A percentile compares a stretch with the other conserved stretches of the same genome.
Evolutionary conservation across 345 rosid genomes (phyloP).

Genomic region (Rhodamnia argentea): DNA sequence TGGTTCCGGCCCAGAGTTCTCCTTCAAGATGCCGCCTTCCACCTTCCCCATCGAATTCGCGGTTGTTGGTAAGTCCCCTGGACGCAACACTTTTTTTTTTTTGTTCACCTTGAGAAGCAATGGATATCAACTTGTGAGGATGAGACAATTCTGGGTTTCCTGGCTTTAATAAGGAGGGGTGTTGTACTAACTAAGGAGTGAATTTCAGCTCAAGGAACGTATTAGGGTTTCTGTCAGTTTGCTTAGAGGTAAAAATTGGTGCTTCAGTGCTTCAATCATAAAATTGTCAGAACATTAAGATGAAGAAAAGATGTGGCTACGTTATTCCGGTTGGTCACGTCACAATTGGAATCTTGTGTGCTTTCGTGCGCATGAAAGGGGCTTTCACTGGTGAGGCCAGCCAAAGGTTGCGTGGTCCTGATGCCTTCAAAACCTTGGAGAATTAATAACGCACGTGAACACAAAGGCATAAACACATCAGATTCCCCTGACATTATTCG

Average conservation of each 20-base stretch:
- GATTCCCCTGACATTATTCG: not conserved
- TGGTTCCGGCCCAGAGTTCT: slow-evolving; percentile 54
- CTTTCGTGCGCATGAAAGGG: not conserved
- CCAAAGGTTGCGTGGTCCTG: not conserved
- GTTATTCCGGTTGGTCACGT: not conserved
- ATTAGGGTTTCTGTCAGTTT: not conserved
- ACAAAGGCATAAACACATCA: not conserved
- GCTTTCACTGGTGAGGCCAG: not conserved
- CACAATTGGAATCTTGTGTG: not conserved
- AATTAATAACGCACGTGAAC: not conserved
- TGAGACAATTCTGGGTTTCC: not conserved
- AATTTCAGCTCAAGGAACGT: not conserved
- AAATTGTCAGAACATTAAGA: not conserved
- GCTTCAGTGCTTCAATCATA: not conserved
- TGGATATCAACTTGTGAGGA: not conserved
- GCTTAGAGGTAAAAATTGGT: not conserved
- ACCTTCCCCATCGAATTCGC: slow-evolving; percentile 62
- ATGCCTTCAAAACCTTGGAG: not conserved
- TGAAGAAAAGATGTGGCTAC: not conserved
- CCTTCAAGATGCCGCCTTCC: slow-evolving; percentile 72
- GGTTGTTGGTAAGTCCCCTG: slow-evolving; percentile 42
- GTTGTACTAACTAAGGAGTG: not conserved
- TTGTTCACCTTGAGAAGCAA: not conserved
- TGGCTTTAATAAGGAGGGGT: not conserved
- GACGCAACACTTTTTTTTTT: not conserved